Conservation (phyloP, 768 basidiomycete species). For the Hygrophoropsis aurantiaca region DNA sequence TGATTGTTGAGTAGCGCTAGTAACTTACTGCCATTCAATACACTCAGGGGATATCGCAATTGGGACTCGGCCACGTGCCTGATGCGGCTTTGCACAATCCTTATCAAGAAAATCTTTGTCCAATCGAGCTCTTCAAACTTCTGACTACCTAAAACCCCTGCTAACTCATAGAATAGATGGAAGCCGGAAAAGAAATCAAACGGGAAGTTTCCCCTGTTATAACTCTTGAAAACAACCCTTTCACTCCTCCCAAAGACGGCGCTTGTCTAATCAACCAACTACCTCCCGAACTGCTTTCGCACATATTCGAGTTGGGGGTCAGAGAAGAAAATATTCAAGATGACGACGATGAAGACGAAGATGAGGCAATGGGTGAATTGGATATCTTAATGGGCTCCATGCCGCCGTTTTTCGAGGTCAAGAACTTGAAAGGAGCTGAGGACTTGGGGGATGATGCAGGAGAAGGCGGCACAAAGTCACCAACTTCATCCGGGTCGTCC, state of each 20-base stretch:
- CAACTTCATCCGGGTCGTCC: neutral
- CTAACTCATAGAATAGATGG: constrained; percentile 6
- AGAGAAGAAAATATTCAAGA: constrained; percentile 35
- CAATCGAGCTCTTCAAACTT: no score
- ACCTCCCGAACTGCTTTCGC: constrained; percentile 55
- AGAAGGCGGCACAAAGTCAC: constrained; percentile 7
- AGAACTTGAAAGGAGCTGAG: constrained; percentile 16
- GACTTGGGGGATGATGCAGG: constrained; percentile 10
- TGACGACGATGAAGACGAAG: constrained; percentile 34
- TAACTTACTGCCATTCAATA: no score
- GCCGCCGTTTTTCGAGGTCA: constrained; percentile 21
- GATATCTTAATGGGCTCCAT: constrained; percentile 17
- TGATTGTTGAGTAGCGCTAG: no score
- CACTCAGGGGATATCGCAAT: no score
- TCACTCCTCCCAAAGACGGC: constrained; percentile 40
- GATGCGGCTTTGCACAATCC: no score
- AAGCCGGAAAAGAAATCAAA: neutral
- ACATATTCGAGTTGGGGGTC: constrained; percentile 53
- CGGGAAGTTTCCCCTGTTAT: constrained; percentile 27
- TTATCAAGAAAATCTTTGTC: no score
- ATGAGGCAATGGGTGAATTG: constrained; percentile 28
- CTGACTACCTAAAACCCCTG: constrained; percentile 5
- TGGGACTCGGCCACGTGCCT: no score
- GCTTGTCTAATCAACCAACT: constrained; percentile 51
- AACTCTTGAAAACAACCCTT: constrained; percentile 46